phyloP scores from a whole-genome alignment of 2,329 filamentous ascomycete species.

The Emergomyces orientalis region DNA sequence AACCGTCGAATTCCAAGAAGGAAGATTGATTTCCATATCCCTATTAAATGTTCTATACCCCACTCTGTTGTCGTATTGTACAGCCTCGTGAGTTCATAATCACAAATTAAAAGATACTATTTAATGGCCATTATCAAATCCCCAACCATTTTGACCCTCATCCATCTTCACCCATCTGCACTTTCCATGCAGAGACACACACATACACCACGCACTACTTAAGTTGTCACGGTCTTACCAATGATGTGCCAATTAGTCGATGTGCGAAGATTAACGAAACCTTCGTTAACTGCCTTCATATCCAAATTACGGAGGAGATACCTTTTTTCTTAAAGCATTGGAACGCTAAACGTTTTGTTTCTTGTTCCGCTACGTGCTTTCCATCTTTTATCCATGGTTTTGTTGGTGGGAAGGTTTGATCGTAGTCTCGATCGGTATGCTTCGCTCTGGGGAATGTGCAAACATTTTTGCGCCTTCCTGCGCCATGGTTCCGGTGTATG shows the following conservation, averaged over 20 bases:
- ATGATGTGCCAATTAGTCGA: conserved; percentile 93
- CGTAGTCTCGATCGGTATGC: conserved; percentile 6
- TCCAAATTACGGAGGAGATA: conserved; percentile 1
- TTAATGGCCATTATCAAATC: not conserved
- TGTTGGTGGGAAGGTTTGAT: conserved; percentile 12
- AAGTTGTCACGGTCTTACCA: conserved; percentile 82
- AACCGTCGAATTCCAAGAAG: conserved; percentile 20
- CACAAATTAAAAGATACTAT: not conserved
- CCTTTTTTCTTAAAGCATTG: not conserved
- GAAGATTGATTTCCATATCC: conserved; percentile 18
- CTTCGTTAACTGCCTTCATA: conserved; percentile 26
- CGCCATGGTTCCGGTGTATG: not conserved
- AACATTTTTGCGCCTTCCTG: not conserved
- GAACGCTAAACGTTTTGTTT: conserved; percentile 14
- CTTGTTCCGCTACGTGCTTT: conserved; percentile 6
- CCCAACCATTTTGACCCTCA: not conserved
- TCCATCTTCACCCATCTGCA: not conserved
- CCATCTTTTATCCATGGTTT: conserved; percentile 6
- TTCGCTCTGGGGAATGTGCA: conserved; percentile 2
- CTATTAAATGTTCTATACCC: conserved; percentile 7
- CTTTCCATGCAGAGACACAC: not conserved
- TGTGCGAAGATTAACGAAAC: conserved; percentile 66
- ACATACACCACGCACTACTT: conserved; percentile 62
- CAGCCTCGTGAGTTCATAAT: conserved; percentile 1
- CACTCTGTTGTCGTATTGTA: conserved; percentile 6